phyloP scores from a whole-genome alignment of 2,329 filamentous ascomycete species.

The Diaporthe longicolla region DNA sequence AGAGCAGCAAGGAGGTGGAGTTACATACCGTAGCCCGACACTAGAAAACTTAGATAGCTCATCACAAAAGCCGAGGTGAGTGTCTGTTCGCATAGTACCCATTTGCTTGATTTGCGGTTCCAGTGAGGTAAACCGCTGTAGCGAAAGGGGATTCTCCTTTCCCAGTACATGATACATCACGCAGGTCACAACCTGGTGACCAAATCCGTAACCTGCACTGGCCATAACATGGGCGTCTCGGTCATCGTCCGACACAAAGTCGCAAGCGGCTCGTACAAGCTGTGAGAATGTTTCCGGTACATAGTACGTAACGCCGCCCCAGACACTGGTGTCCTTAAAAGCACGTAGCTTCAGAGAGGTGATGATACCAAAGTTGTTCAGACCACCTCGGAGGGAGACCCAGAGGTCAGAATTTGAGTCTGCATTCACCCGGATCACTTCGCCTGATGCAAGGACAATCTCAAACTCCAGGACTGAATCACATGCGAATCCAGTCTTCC shows the following conservation, averaged over 20 bases:
- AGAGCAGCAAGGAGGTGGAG: not conserved
- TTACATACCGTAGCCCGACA: not conserved
- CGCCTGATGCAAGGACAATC: constrained; percentile 24
- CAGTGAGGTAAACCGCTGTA: constrained; percentile 44
- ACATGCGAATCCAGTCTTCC: constrained; percentile 44
- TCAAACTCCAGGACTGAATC: constrained; percentile 45
- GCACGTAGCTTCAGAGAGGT: constrained; percentile 41
- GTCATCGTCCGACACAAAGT: constrained; percentile 44
- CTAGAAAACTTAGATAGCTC: constrained; percentile 36
- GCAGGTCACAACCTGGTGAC: constrained; percentile 43
- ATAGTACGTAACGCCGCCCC: constrained; percentile 41
- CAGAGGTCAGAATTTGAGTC: constrained; percentile 57
- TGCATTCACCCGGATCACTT: constrained; percentile 41
- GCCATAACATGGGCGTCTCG: constrained; percentile 43
- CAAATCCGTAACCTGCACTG: constrained; percentile 42
- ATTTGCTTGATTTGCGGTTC: constrained; percentile 43
- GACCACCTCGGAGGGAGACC: constrained; percentile 60
- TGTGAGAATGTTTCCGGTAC: constrained; percentile 42
- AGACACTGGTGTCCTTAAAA: constrained; percentile 44
- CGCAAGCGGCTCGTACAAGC: constrained; percentile 41
- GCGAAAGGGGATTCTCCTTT: constrained; percentile 42
- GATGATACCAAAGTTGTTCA: constrained; percentile 57
- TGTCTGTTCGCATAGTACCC: constrained; percentile 43
- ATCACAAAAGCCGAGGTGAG: constrained; percentile 43
- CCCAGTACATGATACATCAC: constrained; percentile 46